Percentiles rank a stretch among this genome's conserved stretches.
These are phyloP conservation scores for Lecanicillium sp. DNA, from an alignment of 2,329 filamentous ascomycete genomes.

Conservation along the genomic window DNA sequence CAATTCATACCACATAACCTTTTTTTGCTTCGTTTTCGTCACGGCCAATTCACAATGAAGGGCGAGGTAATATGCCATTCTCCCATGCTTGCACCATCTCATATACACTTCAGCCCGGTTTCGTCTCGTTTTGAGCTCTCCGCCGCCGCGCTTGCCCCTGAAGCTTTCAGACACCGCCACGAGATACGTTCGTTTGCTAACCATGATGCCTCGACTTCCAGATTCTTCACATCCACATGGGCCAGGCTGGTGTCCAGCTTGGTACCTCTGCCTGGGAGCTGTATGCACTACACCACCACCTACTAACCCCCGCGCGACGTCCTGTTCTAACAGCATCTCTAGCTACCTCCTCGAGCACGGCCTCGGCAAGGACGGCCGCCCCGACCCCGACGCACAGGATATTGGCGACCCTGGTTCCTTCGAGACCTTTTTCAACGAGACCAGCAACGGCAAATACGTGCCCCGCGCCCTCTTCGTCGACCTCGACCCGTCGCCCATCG, in stretches of 20 bases:
- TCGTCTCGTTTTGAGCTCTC: conserved; percentile 12
- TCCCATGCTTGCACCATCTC: neutral
- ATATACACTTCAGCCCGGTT: neutral
- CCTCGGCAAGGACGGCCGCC: conserved; percentile 57
- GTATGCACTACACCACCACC: conserved; percentile 55
- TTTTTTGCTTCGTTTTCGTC: conserved; percentile 19
- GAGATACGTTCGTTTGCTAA: conserved; percentile 14
- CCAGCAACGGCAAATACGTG: conserved; percentile 64
- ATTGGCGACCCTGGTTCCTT: conserved; percentile 57
- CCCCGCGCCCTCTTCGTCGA: conserved; percentile 68
- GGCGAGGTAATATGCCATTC: conserved; percentile 46
- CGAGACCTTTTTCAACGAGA: conserved; percentile 71
- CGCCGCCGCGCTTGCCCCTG: conserved; percentile 10
- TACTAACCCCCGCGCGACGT: too few species aligned
- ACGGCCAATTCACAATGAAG: conserved; percentile 41
- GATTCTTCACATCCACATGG: conserved; percentile 59
- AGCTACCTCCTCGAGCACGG: conserved; percentile 71
- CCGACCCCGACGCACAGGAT: conserved; percentile 55
- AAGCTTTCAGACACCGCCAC: conserved; percentile 12
- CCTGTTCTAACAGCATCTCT: conserved; percentile 15
- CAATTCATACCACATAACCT: conserved; percentile 19
- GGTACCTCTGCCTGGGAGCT: conserved; percentile 73
- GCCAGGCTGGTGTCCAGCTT: conserved; percentile 67
- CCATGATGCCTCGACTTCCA: conserved; percentile 25
- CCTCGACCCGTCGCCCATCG: conserved; percentile 65